Base-by-base conservation (phyloP, 2,329 filamentous ascomycete species). In the Claviceps purpurea region DNA sequence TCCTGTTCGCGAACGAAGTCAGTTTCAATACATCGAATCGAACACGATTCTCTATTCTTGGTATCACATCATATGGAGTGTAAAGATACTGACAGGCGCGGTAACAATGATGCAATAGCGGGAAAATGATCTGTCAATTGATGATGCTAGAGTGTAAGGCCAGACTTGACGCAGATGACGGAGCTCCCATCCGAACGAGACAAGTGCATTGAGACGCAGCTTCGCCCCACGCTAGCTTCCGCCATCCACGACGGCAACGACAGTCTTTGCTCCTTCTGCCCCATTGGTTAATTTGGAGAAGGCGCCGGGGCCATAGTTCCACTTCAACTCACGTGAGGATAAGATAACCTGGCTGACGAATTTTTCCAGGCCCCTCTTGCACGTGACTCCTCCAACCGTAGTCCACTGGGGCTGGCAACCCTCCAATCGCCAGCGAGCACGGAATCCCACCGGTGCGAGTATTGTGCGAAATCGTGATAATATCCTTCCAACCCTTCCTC, bases 391-490 rank as follows among this genome's bases (percentile, higher is more conserved):
- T 16, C 39, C 24, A 11, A 10, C 1, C 13, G 8, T 10, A 37
- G 11, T 37, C 34, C 34, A 59, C 65, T 64, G 67, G 67, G 67
- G 66, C 65, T 68, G 56, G 39, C 61, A 68, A 66, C 65, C 65
- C 65, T 62, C 63, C 63, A 64, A 63, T 64, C 61, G 62, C 59
- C 64, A 60, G 58, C 57, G 58, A 56, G 60, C 56, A 61, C 54
- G 59, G 20, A 45, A 52, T 52, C 47, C 51, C 47, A 52, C 51
- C 47, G n/a, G 50, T 48, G 50, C 50, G 34, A 47, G 40, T 41
- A 41, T 42, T 51, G 50, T 52, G 50, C 50, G 50, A 52, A 52
- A 49, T 48, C 50, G 50, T 40, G 38, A 43, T 38, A 49, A 53
- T 55, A 34, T 50, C 41, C 55, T 52, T 55, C 58, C 58, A 58